Percentiles rank a stretch among this genome's conserved stretches.
Evolutionary conservation across 495 filamentous ascomycete species (phyloP).

Genomic region (Massariosphaeria phaeospora): DNA sequence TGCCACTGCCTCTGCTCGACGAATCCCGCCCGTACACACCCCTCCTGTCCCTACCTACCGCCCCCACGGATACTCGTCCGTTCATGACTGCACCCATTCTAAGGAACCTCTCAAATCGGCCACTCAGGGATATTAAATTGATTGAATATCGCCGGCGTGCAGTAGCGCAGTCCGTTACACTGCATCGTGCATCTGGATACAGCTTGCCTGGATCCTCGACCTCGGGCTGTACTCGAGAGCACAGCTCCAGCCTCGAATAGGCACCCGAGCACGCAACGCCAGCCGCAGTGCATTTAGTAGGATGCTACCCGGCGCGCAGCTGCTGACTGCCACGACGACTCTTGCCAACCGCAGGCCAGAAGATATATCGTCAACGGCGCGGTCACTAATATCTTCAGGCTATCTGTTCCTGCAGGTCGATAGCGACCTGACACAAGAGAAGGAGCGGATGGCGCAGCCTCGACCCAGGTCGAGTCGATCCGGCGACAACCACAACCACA

Average conservation of each 20-base stretch:
- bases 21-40: neutral
- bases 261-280: slow-evolving; percentile 10
- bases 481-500: slow-evolving; percentile 5
- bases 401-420: slow-evolving; percentile 21
- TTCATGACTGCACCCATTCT: too few species aligned
- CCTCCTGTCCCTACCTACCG: neutral
- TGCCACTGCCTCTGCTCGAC: neutral
- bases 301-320: slow-evolving; percentile 22
- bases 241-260: slow-evolving; percentile 24
- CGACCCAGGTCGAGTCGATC: neutral
- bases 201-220: neutral
- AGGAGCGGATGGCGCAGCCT: slow-evolving; percentile 10
- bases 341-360: slow-evolving; percentile 15
- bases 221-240: slow-evolving; percentile 8
- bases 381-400: slow-evolving; percentile 15
- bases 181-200: slow-evolving; percentile 11
- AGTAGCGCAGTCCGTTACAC: slow-evolving; percentile 5
- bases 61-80: too few species aligned
- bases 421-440: slow-evolving; percentile 9
- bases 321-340: slow-evolving; percentile 21
- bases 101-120: too few species aligned
- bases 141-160: slow-evolving; percentile 3
- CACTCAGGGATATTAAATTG: too few species aligned
- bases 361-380: slow-evolving; percentile 16
- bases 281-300: too few species aligned